These are phyloP conservation scores for Podila verticillata DNA, from an alignment of 192 early-diverging fungal species.

Conservation along the genomic window DNA sequence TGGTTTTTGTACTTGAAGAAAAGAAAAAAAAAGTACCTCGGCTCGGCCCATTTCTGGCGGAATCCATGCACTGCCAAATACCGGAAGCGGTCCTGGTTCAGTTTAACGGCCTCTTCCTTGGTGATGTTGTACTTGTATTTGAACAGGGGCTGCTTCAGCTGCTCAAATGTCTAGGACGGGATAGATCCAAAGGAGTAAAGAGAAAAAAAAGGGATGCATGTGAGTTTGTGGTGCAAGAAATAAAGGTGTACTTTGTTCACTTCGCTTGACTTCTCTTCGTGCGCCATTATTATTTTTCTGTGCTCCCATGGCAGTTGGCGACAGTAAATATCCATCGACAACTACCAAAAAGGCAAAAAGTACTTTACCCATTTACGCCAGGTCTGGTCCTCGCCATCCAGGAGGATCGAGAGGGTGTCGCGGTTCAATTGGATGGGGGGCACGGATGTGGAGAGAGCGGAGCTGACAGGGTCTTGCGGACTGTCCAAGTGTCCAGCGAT, in stretches of 20 bases:
- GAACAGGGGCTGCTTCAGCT: constrained; percentile 18
- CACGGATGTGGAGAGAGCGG: constrained; percentile 1
- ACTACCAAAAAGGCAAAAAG: not conserved
- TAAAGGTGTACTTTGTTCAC: no score
- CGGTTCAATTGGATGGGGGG: constrained; percentile 2
- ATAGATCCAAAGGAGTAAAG: no score
- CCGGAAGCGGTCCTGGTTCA: constrained; percentile 10
- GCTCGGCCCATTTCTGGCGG: constrained; percentile 5
- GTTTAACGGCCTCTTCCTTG: constrained; percentile 12
- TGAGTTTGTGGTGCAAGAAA: no score
- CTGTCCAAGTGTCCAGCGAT: constrained; percentile 9
- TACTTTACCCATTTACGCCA: constrained; percentile 21
- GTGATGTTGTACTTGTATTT: constrained; percentile 22
- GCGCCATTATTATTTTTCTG: no score
- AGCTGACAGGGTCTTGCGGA: constrained; percentile 4
- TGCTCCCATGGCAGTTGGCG: no score
- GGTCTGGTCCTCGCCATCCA: constrained; percentile 16
- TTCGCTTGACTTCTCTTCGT: not conserved
- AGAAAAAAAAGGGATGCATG: not conserved
- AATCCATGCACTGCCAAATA: constrained; percentile 2
- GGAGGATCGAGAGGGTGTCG: constrained; percentile 10
- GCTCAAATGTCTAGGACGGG: constrained; percentile 6
- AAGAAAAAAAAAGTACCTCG: constrained; percentile 7
- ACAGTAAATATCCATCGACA: not conserved
- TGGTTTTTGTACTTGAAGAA: no score